Evolutionary conservation across 257 asterid genomes (phyloP), one percentile per base, ranked within the genome.

Genomic region (Phtheirospermum japonicum): DNA sequence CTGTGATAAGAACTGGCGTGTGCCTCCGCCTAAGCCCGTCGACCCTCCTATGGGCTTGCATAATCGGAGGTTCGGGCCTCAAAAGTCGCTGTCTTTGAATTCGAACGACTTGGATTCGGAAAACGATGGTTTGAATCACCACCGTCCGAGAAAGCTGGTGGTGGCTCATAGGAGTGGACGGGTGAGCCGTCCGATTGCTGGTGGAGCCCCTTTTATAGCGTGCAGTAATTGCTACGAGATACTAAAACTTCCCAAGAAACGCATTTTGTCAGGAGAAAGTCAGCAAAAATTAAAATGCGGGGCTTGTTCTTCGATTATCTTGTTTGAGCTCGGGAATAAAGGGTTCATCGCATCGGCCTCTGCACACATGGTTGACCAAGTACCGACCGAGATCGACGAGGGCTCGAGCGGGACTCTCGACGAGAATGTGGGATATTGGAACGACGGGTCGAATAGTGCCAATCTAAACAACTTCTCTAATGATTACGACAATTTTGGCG

Each of bases 141-240:
- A 62, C 48, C 83, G 73, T 20, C 73, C 89, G 4, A 83, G 83
- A 58, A 80, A 77, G 73, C 60, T 77, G 64, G 78, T 67, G 39
- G 79, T 73, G 6, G 49, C 78, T 60, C 81, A 63, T 34, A 77
- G 79, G 59, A 66, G 71, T 37, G 83, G 74, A 45, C 76, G 64
- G 12, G 65, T 73, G 54, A 64, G 67, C 68, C 69, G 68, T 72
- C 85, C 99, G 32, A 60, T 92, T 46, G 86, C 89, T 30, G 97
- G 99, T 46, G 99, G 96, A 40, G 94, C 99, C 57, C 99, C 99
- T 4, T 82, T 89, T 23, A 61, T 89, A 68, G 73, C 91, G n/a
- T 92, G 99, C 79, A 77, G 78, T 63, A 83, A 76, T 67, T 92
- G 99, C 86, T 89, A 78, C 54, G 96, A 85, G 87, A 34, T 87